Evolutionary conservation across 345 rosid genomes (phyloP).

Genomic region (Eucalyptus curtisii): DNA sequence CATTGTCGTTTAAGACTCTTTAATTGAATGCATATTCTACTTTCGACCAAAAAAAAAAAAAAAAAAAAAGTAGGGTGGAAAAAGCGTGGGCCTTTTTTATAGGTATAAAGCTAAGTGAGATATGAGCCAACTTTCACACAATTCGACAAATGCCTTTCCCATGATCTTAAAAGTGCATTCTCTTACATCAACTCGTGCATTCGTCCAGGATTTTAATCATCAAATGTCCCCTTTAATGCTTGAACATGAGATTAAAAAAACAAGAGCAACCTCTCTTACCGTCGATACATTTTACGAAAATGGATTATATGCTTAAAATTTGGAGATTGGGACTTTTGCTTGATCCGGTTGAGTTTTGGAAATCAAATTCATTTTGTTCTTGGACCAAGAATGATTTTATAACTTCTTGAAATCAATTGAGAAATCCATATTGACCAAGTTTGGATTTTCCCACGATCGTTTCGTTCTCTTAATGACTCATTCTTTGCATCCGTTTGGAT

Average conservation of each 20-base stretch:
- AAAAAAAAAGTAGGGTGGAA: rapidly evolving
- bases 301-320: rapidly evolving
- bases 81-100: rapidly evolving
- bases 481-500: not conserved
- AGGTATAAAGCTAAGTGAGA: rapidly evolving
- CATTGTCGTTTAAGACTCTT: too few relatives aligned
- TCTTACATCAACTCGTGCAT: not conserved
- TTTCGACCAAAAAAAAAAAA: too few relatives aligned
- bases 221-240: not conserved
- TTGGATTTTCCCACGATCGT: not conserved
- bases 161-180: not conserved
- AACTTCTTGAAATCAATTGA: not conserved
- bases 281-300: rapidly evolving
- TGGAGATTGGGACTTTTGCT: not conserved
- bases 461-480: rapidly evolving
- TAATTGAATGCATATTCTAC: too few relatives aligned
- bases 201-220: rapidly evolving
- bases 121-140: not conserved
- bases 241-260: rapidly evolving
- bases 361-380: not conserved
- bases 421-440: not conserved
- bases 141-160: rapidly evolving
- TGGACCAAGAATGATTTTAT: not conserved
- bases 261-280: not conserved
- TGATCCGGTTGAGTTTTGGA: not conserved